Conservation (phyloP, 2,329 filamentous ascomycete species). For the Venturia effusa region DNA sequence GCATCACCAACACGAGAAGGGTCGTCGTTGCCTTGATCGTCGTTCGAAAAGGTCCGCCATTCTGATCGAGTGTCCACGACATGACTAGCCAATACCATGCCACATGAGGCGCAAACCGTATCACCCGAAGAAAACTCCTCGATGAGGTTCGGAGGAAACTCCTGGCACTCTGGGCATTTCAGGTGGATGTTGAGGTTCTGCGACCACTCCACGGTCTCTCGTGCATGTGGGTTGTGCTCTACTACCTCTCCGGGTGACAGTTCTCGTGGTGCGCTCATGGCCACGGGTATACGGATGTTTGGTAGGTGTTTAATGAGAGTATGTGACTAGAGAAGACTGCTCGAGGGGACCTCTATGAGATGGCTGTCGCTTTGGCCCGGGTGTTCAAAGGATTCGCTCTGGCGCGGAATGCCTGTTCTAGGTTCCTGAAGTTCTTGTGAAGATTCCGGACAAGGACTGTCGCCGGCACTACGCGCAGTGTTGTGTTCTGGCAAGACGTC, state of each 20-base stretch:
- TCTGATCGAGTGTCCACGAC: constrained; percentile 94
- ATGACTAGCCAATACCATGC: constrained; percentile 78
- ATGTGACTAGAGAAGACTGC: neutral
- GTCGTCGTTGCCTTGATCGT: constrained; percentile 92
- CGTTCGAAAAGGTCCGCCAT: constrained; percentile 98
- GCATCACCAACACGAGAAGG: constrained; percentile 96
- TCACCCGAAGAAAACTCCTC: constrained; percentile 91
- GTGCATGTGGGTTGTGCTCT: neutral
- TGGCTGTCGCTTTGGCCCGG: neutral
- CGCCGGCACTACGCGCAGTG: neutral
- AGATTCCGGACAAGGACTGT: neutral
- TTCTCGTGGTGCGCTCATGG: constrained; percentile 3
- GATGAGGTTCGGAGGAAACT: constrained; percentile 80
- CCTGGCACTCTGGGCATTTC: constrained; percentile 83
- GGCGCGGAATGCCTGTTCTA: constrained; percentile 9
- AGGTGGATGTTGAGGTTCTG: constrained; percentile 81
- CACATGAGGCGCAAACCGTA: constrained; percentile 85
- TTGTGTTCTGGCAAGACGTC: neutral
- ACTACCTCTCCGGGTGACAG: constrained; percentile 10
- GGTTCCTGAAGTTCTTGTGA: constrained; percentile 23
- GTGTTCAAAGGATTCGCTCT: neutral
- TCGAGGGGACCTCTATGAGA: neutral
- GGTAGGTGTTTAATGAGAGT: neutral
- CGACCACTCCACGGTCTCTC: constrained; percentile 43
- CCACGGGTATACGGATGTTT: neutral